Evolutionary conservation across 2,329 filamentous ascomycete genomes (phyloP).

Genomic region (Alternaria arborescens): DNA sequence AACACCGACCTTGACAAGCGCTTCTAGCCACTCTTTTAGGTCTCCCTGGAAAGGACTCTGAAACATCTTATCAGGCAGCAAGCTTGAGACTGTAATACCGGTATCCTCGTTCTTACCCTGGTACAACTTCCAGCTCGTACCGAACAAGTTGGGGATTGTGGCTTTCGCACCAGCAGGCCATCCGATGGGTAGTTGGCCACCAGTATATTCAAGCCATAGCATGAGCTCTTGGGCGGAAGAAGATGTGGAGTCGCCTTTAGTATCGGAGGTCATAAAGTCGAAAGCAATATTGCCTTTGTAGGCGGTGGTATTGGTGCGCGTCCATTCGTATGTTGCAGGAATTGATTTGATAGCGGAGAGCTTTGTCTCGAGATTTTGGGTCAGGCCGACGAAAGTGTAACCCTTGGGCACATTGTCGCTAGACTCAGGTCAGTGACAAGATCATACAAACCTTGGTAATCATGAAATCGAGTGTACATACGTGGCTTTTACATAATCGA

Average conservation of each 20-base stretch:
- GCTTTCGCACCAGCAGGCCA: slow-evolving; percentile 38
- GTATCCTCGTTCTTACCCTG: slow-evolving; percentile 55
- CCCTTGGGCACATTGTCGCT: slow-evolving; percentile 54
- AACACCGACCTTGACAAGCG: slow-evolving; percentile 49
- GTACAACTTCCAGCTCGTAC: slow-evolving; percentile 55
- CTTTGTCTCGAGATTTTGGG: slow-evolving; percentile 53
- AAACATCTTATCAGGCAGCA: slow-evolving; percentile 52
- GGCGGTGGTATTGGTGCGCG: slow-evolving; percentile 50
- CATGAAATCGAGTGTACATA: background rate
- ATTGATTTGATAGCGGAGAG: slow-evolving; percentile 53
- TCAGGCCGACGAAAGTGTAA: slow-evolving; percentile 57
- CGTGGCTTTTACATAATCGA: slow-evolving; percentile 45
- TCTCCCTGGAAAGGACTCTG: slow-evolving; percentile 51
- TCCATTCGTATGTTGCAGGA: slow-evolving; percentile 54
- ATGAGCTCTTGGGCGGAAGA: slow-evolving; percentile 54
- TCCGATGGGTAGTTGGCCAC: slow-evolving; percentile 57
- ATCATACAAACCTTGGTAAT: background rate
- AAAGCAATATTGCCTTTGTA: slow-evolving; percentile 57
- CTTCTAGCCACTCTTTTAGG: slow-evolving; percentile 55
- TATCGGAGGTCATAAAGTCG: slow-evolving; percentile 58
- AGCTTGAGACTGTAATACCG: slow-evolving; percentile 54
- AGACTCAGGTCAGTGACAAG: slow-evolving; percentile 11
- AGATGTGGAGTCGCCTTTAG: slow-evolving; percentile 54
- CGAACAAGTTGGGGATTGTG: slow-evolving; percentile 37
- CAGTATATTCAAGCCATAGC: slow-evolving; percentile 58